These are phyloP conservation scores for Aspergillus conjunctus DNA, from an alignment of 495 filamentous ascomycete species.

Conservation along the genomic window DNA sequence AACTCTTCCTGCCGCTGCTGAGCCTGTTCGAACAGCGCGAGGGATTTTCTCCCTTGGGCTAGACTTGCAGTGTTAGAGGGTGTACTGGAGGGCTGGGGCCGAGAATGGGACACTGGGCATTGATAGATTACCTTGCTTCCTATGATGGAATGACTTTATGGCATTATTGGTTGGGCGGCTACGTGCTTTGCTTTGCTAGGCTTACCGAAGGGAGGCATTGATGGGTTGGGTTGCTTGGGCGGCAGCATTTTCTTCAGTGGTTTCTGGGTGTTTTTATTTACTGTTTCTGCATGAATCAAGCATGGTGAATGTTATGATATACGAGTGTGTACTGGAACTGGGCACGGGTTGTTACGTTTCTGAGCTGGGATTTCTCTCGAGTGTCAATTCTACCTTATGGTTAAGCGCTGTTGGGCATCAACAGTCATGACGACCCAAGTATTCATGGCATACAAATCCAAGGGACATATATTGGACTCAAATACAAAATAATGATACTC, in stretches of 20 bases:
- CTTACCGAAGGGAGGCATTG: not conserved
- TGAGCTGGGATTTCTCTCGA: not conserved
- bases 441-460: not conserved
- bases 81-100: not conserved
- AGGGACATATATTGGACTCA: not conserved
- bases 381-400: not conserved
- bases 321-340: too few species aligned
- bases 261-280: not conserved
- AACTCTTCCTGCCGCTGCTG: slow-evolving; percentile 22
- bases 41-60: slow-evolving; percentile 14
- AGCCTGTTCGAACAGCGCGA: slow-evolving; percentile 18
- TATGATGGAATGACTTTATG: not conserved
- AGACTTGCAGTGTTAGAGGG: not conserved
- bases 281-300: too few species aligned
- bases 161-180: not conserved
- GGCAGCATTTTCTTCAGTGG: not conserved
- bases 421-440: not conserved
- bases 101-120: not conserved
- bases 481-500: not conserved
- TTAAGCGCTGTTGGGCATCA: not conserved
- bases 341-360: not conserved
- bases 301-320: too few species aligned
- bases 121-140: not conserved
- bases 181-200: not conserved
- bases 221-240: not conserved